Base-by-base conservation (phyloP, 148 eudicot genomes). In the Fagopyrum homotropicum region DNA sequence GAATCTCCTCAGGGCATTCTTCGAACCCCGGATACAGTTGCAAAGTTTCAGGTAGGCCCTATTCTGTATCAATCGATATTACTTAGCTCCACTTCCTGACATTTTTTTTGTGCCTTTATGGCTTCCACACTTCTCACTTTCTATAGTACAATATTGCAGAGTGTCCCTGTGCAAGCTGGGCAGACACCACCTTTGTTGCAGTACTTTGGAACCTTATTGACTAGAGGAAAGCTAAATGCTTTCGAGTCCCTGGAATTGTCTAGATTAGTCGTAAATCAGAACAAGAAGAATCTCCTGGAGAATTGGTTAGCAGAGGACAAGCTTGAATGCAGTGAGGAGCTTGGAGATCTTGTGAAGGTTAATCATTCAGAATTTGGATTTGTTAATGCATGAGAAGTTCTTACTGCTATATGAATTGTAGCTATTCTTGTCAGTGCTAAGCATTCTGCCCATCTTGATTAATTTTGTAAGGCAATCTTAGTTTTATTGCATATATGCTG, bases 101-200 rank as follows among this genome's bases (percentile, higher is more conserved):
- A 8, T 14, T 1, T 66, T 40, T 66, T 29, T 29, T 61, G 43
- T 43, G 71, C 7, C 7, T 40, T 12, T 64, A 15, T 7, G 47
- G 71, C 45, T 14, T 15, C 4, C 71, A 35, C n/a, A 66, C 45
- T 66, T 66, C 47, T 66, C 19, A 63, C 69, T 29, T 63, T 17
- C 71, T 40, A 40, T 66, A 40, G 40, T 30, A 12, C 75, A 52
- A 73, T 68, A 64, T 81, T 84, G 88, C 90, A 95, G 99, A 90
- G 99, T 90, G 99, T 95, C 81, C 99, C 99, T 78, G 98, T 92
- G 46, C 99, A 95, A 90, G 85, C 97, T 76, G 99, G 99, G 74
- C 99, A 92, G 76, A 90, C 99, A 49, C 97, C 99, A 55, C 99
- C 99, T 47, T 79, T 95, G 74, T 75, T 95, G 79, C 99, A 95